Evolutionary conservation across 768 basidiomycete species (phyloP), one percentile per base, ranked within the genome.

Genomic region (Pleurotus cornucopiae): DNA sequence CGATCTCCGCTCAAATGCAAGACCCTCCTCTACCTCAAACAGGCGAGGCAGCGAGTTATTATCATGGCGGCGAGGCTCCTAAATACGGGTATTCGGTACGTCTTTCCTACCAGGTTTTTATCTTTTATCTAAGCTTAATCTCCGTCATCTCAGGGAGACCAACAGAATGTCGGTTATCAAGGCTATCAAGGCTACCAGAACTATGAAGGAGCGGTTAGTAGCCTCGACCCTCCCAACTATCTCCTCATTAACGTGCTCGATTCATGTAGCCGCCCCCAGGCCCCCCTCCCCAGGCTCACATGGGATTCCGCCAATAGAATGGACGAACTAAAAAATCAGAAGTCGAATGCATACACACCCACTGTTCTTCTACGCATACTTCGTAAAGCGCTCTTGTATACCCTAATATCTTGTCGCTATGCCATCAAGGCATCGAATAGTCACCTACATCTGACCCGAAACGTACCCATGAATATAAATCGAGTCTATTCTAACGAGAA

Each of bases 61-160:
- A 52, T 37, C 34, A 52, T 39, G 37, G 18, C 7, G 37, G 26
- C 11, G 51, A 52, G 18, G 39, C 38, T 34, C 51, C 51, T 6
- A 52, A 52, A 34, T 52, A 52, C 39, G 51, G 51, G 12, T 52
- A 52, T 25, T 16, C 51, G 34, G 51, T 52, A 14, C 16, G 51
- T 41, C 18, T 49, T 30, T 16, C 30, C 6, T 3, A 20, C 5
- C 6, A 14, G 11, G 1, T 16, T 47, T 5, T 1, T 5, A 21
- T 11, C 20, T 47, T 5, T 1, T 5, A 21, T 11, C 20, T 11
- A 46, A 21, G 6, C 21, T 47, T 44, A 6, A 47, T 47, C 6
- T 21, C 23, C 30, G 7, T 34, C 30, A 7, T 23, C 25, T n/a
- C 6, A 49, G 49, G 49, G 49, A 6, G 49, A 34, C 9, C 25